Evolutionary conservation across 2,329 filamentous ascomycete genomes (phyloP), one percentile per base, ranked within the genome.

Genomic region (Phaeoacremonium minimum): DNA sequence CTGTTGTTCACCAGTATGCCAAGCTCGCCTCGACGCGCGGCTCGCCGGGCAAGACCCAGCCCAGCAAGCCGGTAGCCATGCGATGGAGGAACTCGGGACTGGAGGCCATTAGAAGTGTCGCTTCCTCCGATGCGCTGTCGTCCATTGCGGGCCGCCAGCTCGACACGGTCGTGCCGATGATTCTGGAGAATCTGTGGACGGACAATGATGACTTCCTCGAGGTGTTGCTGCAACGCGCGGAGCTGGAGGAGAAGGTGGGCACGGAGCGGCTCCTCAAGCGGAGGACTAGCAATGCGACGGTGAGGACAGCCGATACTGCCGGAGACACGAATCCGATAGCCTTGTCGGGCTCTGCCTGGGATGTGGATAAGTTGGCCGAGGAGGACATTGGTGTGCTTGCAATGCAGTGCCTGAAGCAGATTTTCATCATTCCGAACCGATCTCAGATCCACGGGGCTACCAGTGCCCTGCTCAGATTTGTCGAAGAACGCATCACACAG

Each of bases 351-450:
- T 88, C 87, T 1, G 85, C 87, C 1, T 83, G 83, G 16, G 91
- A 96, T 54, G 88, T 88, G 17, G 93, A 97, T 61, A 87, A 84
- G 57, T 67, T 93, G 42, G 90, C 88, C 2, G 90, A 97, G 60
- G 83, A 95, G 63, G 86, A 94, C 53, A 88, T 89, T 13, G 86
- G 86, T 18, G 71, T 94, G 7, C 68, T 94, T 44, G 91, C 93
- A 5, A 71, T 95, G 49, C 83, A 89, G 50, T 94, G 89, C 54
- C 66, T 98, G 37, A 87, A 91, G 61, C 82, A 85, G 49, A 86
- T 96, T 32, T 95, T 95, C 51, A 72, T 85, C 18, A 80, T 82
- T 7, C 88, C 89, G 44, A 95, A 89, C 52, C 75, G 87, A 37
- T 74, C 80, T 7, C 91, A 96, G 57, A 83, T 95, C 31, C 81